A percentile compares a stretch with the other conserved stretches of the same genome.
Conservation (phyloP, 2,329 filamentous ascomycete genomes). For the Orbilia quercus region DNA sequence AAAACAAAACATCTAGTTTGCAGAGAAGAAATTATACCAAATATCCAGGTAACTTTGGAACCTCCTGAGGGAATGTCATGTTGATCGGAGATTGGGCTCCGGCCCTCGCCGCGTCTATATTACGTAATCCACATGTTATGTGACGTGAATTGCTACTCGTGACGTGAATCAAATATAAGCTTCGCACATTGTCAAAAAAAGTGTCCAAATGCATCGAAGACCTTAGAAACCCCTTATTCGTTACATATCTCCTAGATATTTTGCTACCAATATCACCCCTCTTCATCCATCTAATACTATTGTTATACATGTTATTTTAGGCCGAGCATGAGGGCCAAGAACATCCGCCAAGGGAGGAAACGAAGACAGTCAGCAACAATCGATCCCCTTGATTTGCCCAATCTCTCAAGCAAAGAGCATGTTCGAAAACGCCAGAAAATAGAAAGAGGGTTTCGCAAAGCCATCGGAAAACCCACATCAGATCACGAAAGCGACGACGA, state of each 20-base stretch:
- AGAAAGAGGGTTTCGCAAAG: conserved; percentile 42
- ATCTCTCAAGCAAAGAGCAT: conserved; percentile 17
- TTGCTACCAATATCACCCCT: too few relatives aligned
- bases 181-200: too few relatives aligned
- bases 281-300: too few relatives aligned
- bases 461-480: conserved; percentile 23
- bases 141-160: background rate
- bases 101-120: background rate
- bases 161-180: background rate
- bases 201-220: too few relatives aligned
- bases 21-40: background rate
- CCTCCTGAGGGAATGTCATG: background rate
- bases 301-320: background rate
- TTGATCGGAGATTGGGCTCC: background rate
- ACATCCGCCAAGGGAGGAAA: background rate
- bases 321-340: background rate
- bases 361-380: background rate
- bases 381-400: background rate
- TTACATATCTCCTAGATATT: too few relatives aligned
- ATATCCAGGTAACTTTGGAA: too few relatives aligned
- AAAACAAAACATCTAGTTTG: background rate
- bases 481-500: conserved; percentile 42
- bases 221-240: too few relatives aligned
- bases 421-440: conserved; percentile 38
- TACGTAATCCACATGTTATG: conserved; percentile 14